Base-by-base conservation (phyloP, 306 rosid genomes). In the Cicer pinnatifidum region DNA sequence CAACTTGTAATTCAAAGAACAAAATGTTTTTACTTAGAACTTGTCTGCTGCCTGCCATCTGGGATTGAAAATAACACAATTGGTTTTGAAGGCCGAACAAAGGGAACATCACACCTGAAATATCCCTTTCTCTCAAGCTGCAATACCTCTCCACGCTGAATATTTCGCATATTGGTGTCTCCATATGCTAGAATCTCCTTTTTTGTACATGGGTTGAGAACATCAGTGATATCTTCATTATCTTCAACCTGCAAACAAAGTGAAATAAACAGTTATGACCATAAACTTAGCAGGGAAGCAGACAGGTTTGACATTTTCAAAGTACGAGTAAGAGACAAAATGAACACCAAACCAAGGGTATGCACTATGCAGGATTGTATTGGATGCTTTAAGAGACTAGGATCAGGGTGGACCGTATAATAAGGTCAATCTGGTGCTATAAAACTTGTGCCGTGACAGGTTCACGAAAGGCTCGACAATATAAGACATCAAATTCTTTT, bases 51-150 rank as follows among this genome's bases (percentile, higher is more conserved):
- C 78, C 96, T 86, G 78, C 98, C 98, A 67, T 94, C 98, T 4
- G 98, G 98, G 69, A 91, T 89, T 38, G 92, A 86, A 57, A 66
- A 78, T 5, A 94, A 89, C 69, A 89, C 94, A 0, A 91, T 71
- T 11, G 96, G 95, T 75, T 87, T 88, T 60, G 94, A 86, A 19
- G 90, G 80, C 46, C 89, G 82, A 47, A 88, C 3, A 72, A 85
- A 88, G 45, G 97, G 95, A 58, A 67, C 91, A 80, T 94, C 99
- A 52, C 99, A 89, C 83, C 87, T 86, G 86, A 88, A 91, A 67
- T 91, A 94, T n/a, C 97, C 96, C 73, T 91, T 91, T 79, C 99
- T 83, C 88, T 94, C 99, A 68, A 91, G 88, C 85, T 91, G 99
- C 90, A 94, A 76, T 59, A 88, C 1, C 6, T 94, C 96, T 20